Percentiles rank a stretch among this genome's conserved stretches.
These are phyloP conservation scores for Gastrolobium bilobum DNA, from an alignment of 306 rosid species.

Conservation along the genomic window DNA sequence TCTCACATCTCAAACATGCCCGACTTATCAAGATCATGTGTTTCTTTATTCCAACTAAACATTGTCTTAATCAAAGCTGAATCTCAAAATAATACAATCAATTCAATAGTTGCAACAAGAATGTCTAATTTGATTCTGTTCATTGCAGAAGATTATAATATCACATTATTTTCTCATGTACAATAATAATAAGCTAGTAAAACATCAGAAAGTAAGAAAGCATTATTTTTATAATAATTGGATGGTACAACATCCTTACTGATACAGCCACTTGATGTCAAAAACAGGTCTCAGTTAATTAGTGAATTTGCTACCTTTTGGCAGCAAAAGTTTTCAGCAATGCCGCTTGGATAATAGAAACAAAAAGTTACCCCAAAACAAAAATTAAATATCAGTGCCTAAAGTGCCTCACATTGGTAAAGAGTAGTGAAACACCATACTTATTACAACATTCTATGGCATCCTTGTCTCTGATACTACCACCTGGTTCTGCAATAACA, in stretches of 20 bases:
- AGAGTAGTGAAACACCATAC: slow-evolving; percentile 85
- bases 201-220: background rate
- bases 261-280: slow-evolving; percentile 33
- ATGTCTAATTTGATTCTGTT: background rate
- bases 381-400: slow-evolving; percentile 62
- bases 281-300: slow-evolving; percentile 19
- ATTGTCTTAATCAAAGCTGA: too few relatives aligned
- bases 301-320: background rate
- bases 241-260: slow-evolving; percentile 11
- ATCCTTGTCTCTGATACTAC: slow-evolving; percentile 86
- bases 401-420: slow-evolving; percentile 89
- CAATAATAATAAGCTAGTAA: background rate
- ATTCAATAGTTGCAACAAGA: background rate
- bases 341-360: slow-evolving; percentile 6
- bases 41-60: too few relatives aligned
- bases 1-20: too few relatives aligned
- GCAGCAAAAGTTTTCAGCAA: slow-evolving; percentile 24
- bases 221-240: slow-evolving; percentile 30
- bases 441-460: slow-evolving; percentile 92
- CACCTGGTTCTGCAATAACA: slow-evolving; percentile 89
- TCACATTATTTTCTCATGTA: background rate
- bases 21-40: too few relatives aligned
- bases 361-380: slow-evolving; percentile 3
- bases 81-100: background rate
- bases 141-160: background rate